Evolutionary conservation across 2,329 filamentous ascomycete species (phyloP), one percentile per base, ranked within the genome.

Genomic region (Phoma sp.): DNA sequence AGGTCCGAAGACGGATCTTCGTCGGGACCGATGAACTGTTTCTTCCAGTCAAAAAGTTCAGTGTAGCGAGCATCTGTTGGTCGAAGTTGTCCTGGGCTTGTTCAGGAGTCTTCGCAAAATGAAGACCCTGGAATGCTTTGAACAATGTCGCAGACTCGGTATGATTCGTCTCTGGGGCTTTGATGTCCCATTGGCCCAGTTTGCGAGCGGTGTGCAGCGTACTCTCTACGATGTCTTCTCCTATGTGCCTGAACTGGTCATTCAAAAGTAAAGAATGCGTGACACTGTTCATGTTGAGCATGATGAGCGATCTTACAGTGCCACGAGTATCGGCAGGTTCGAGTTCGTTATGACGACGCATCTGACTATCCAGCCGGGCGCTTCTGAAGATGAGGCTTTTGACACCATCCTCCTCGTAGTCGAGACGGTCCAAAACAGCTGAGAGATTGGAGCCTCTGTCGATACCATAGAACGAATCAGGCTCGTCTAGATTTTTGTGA

Each of bases 401-500:
- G 45, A 88, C 81, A 0, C 93, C 93, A 64, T 96, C 89, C 44
- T 88, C 88, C 76, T 99, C 95, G 70, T 97, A 94, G 63, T 96
- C 92, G 4, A 98, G 82, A 9, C 91, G 88, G 45, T 89, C 85
- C 55, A 98, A 80, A 1, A 98, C 89, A 10, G 89, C 91, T 15
- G 84, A 81, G 15, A 99, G 77, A 53, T 87, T 92, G 6, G 92
- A 85, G 36, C 85, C 85, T 73, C 96, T 90, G 37, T 91, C 85
- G 7, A 97, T 83, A 4, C 95, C 96, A 70, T 99, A 99, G 73
- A 96, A 99, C 0, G 92, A 89, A 73, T 99, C 95, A 1, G 93
- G 94, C 68, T 99, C 96, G 69, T 97, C 93, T 41, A 99, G 90
- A 57, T 91, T 94, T 70, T 91, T 89, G 72, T 95, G 99, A 2